Conservation (phyloP, 495 filamentous ascomycete species). For the Xylaria cubensis region DNA sequence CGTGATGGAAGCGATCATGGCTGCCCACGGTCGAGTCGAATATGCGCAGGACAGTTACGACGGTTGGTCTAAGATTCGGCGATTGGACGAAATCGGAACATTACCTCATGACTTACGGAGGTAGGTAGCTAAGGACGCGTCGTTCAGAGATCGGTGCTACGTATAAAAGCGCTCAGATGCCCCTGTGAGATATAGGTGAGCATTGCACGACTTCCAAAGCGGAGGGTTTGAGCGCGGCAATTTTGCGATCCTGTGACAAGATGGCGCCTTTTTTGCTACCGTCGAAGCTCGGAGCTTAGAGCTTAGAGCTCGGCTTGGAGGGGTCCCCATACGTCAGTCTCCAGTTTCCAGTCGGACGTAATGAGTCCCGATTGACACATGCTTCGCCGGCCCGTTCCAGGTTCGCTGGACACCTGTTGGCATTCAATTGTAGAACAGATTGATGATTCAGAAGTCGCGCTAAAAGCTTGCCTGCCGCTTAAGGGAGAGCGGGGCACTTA, state of each 20-base stretch:
- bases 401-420: neutral
- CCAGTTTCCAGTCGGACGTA: neutral
- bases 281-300: slow-evolving; percentile 1
- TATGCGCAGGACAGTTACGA: neutral
- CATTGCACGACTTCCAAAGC: neutral
- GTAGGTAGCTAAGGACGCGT: neutral
- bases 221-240: neutral
- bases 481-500: too few species aligned
- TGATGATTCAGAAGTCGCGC: neutral
- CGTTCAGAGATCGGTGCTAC: neutral
- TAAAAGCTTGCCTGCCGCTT: neutral
- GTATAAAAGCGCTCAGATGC: neutral
- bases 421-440: neutral
- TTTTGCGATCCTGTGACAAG: slow-evolving; percentile 18
- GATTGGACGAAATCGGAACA: neutral
- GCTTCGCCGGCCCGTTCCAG: neutral
- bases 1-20: slow-evolving; percentile 16
- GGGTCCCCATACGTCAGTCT: slow-evolving; percentile 9
- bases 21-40: neutral
- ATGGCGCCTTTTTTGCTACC: slow-evolving; percentile 22
- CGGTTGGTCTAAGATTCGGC: neutral
- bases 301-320: slow-evolving; percentile 6
- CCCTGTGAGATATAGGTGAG: neutral
- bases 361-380: neutral
- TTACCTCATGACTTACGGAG: neutral